Conservation (phyloP, 768 basidiomycete genomes). For the Tulasnella sp. region DNA sequence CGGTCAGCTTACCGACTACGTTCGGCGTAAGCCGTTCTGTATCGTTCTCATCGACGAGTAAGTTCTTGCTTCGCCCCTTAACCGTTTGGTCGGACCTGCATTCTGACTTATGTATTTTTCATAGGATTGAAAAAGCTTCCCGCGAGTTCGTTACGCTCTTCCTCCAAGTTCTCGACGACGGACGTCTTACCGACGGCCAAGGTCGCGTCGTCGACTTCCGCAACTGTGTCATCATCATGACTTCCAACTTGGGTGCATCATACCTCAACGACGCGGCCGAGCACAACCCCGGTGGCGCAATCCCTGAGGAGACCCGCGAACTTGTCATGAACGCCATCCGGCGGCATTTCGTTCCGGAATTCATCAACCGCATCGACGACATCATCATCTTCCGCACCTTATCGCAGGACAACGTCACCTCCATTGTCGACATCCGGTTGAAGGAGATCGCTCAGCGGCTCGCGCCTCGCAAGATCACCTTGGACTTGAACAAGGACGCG, state of each 20-base stretch:
- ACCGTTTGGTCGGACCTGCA: background rate
- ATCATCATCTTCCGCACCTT: constrained; percentile 54
- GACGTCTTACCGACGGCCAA: background rate
- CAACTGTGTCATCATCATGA: constrained; percentile 91
- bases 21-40: constrained; percentile 79
- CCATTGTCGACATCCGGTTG: constrained; percentile 82
- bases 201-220: constrained; percentile 25
- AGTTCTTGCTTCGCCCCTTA: background rate
- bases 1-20: constrained; percentile 86
- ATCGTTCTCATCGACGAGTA: constrained; percentile 72
- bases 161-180: constrained; percentile 9
- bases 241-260: constrained; percentile 79
- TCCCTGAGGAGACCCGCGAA: constrained; percentile 45
- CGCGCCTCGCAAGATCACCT: constrained; percentile 60
- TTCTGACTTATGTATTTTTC: background rate
- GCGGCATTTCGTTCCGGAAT: constrained; percentile 82
- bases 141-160: background rate
- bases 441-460: constrained; percentile 77
- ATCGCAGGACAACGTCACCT: constrained; percentile 58
- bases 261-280: constrained; percentile 57
- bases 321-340: constrained; percentile 73
- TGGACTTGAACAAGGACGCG: constrained; percentile 62
- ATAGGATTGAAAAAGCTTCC: constrained; percentile 2
- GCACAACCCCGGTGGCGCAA: constrained; percentile 35
- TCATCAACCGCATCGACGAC: constrained; percentile 82